Percentiles rank a stretch among this genome's conserved stretches.
phyloP scores from a whole-genome alignment of 352 stramenopile genomes.

The Phytopythium montanum region DNA sequence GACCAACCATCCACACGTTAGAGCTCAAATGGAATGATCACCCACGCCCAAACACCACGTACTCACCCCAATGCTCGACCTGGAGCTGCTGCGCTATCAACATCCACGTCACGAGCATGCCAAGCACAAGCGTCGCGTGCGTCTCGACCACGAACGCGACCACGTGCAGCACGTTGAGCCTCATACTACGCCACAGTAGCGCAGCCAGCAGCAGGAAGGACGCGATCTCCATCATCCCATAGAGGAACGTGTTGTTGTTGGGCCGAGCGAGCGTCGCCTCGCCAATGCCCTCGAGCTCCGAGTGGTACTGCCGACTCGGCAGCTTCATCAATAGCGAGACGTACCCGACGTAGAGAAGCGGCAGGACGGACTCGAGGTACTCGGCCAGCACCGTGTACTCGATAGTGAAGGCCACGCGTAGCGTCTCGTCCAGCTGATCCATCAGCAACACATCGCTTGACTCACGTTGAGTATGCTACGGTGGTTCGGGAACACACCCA shows the following conservation, averaged over 20 bases:
- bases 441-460: not conserved
- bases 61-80: slow-evolving; percentile 25
- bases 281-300: slow-evolving; percentile 16
- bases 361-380: slow-evolving; percentile 38
- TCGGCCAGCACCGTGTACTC: slow-evolving; percentile 35
- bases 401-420: slow-evolving; percentile 23
- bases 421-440: not conserved
- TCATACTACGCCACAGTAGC: slow-evolving; percentile 13
- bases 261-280: slow-evolving; percentile 5
- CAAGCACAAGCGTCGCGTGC: slow-evolving; percentile 21
- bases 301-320: slow-evolving; percentile 29
- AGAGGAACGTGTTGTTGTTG: slow-evolving; percentile 19
- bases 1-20: not conserved
- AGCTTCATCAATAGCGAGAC: slow-evolving; percentile 22
- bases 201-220: slow-evolving; percentile 19
- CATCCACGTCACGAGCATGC: slow-evolving; percentile 31
- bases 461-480: not conserved
- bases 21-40: not conserved
- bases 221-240: slow-evolving; percentile 19
- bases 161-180: slow-evolving; percentile 21
- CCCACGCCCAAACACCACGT: not conserved
- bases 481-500: too few relatives aligned
- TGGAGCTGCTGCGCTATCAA: slow-evolving; percentile 19
- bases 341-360: slow-evolving; percentile 25
- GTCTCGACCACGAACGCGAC: slow-evolving; percentile 37